Evolutionary conservation across 2,329 filamentous ascomycete species (phyloP).

Genomic region (Paracoccidioides lutzii): DNA sequence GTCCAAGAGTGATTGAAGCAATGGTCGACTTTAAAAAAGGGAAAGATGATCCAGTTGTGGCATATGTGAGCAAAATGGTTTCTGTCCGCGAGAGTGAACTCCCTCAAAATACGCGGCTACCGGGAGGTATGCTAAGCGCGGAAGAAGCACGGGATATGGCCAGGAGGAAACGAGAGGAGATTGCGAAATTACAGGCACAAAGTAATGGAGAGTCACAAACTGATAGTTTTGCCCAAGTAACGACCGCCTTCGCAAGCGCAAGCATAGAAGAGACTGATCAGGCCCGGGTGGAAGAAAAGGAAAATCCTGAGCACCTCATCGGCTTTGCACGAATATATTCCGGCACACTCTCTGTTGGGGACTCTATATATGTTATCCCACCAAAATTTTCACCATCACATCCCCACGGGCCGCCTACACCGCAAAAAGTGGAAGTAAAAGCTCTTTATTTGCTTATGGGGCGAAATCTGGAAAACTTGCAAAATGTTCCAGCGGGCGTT

Average conservation of each 20-base stretch:
- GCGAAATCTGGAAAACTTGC: slow-evolving; percentile 66
- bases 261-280: slow-evolving; percentile 41
- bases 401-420: slow-evolving; percentile 57
- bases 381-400: slow-evolving; percentile 83
- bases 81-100: slow-evolving; percentile 87
- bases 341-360: slow-evolving; percentile 75
- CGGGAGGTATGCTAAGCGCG: slow-evolving; percentile 58
- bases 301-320: slow-evolving; percentile 75
- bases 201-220: slow-evolving; percentile 26
- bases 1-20: slow-evolving; percentile 57
- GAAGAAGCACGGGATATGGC: slow-evolving; percentile 85
- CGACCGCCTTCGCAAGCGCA: slow-evolving; percentile 48
- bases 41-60: slow-evolving; percentile 65
- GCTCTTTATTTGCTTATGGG: slow-evolving; percentile 95
- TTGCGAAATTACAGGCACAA: slow-evolving; percentile 62
- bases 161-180: slow-evolving; percentile 76
- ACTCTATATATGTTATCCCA: slow-evolving; percentile 78
- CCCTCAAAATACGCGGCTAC: slow-evolving; percentile 63
- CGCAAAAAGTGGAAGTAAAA: slow-evolving; percentile 70
- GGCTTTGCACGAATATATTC: slow-evolving; percentile 93
- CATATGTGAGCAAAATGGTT: slow-evolving; percentile 97
- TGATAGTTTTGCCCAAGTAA: slow-evolving; percentile 43
- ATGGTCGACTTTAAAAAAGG: slow-evolving; percentile 67
- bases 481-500: slow-evolving; percentile 78
- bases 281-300: slow-evolving; percentile 42